Evolutionary conservation across 2,329 filamentous ascomycete species (phyloP).

Genomic region (Claviceps citrina): DNA sequence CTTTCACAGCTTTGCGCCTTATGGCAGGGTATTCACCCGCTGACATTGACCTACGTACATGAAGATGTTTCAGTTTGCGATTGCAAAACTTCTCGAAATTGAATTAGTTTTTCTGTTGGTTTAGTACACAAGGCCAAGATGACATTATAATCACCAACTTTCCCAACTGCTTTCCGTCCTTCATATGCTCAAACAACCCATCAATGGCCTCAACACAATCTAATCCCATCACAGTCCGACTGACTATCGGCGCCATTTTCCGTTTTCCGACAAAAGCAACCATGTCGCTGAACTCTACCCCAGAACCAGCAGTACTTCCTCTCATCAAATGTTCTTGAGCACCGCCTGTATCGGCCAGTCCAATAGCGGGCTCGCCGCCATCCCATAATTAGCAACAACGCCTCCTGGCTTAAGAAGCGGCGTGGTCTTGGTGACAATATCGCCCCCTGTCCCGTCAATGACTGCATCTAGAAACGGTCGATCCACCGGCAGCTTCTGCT

Average conservation of each 20-base stretch:
- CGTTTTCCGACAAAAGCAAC: constrained; percentile 61
- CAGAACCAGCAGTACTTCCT: constrained; percentile 85
- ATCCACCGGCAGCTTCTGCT: constrained; percentile 44
- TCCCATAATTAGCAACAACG: constrained; percentile 71
- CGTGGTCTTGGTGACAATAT: constrained; percentile 53
- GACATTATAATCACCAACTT: constrained; percentile 71
- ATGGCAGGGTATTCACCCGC: too few relatives aligned
- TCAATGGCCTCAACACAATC: constrained; percentile 65
- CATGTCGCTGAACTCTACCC: constrained; percentile 80
- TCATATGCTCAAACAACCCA: constrained; percentile 74
- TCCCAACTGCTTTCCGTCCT: constrained; percentile 71
- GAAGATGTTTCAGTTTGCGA: too few relatives aligned
- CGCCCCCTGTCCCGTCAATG: constrained; percentile 79
- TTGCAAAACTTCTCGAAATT: too few relatives aligned
- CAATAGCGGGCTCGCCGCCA: constrained; percentile 78
- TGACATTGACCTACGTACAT: too few relatives aligned
- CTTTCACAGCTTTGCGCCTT: too few relatives aligned
- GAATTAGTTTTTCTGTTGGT: too few relatives aligned
- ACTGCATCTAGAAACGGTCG: constrained; percentile 64
- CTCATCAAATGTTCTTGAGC: constrained; percentile 69
- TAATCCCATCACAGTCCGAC: constrained; percentile 55
- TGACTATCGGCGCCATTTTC: constrained; percentile 63
- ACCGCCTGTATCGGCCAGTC: constrained; percentile 73
- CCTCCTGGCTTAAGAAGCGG: constrained; percentile 67
- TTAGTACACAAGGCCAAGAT: background rate